A percentile compares a stretch with the other conserved stretches of the same genome.
Evolutionary conservation across 352 stramenopile genomes (phyloP).

Genomic region (Phytophthora sansomeana): DNA sequence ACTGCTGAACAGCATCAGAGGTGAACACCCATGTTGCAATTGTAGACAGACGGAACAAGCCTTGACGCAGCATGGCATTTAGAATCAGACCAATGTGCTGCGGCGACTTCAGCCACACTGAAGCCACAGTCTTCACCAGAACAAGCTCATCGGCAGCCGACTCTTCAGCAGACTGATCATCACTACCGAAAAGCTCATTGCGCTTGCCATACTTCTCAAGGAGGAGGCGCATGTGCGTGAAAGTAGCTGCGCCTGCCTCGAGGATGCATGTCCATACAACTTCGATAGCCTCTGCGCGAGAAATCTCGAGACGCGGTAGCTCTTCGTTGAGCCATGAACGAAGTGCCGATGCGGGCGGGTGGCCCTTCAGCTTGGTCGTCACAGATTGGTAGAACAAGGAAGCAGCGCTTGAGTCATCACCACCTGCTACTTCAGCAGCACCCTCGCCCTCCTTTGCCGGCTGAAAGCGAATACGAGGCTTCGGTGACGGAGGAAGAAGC

Average conservation of each 20-base stretch:
- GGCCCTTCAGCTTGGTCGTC: constrained; percentile 73
- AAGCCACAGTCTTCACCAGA: constrained; percentile 73
- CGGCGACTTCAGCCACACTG: constrained; percentile 84
- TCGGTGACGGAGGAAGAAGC: constrained; percentile 74
- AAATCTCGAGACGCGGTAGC: constrained; percentile 50
- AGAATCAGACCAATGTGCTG: constrained; percentile 86
- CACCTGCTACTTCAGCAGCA: neutral
- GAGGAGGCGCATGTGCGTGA: constrained; percentile 83
- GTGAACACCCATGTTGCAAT: constrained; percentile 87
- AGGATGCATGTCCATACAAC: constrained; percentile 82
- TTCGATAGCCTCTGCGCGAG: constrained; percentile 60
- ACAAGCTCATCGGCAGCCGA: constrained; percentile 53
- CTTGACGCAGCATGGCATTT: constrained; percentile 82
- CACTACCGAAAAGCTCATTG: constrained; percentile 52
- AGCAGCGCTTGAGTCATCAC: constrained; percentile 22
- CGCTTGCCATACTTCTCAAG: constrained; percentile 81
- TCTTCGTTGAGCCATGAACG: constrained; percentile 72
- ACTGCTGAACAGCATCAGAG: constrained; percentile 83
- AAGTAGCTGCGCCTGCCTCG: constrained; percentile 79
- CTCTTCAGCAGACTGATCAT: constrained; percentile 39
- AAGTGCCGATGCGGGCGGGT: constrained; percentile 59
- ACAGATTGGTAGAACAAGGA: constrained; percentile 68
- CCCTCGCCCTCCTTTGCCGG: constrained; percentile 29
- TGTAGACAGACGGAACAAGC: constrained; percentile 68
- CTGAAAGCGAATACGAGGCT: constrained; percentile 75